A percentile compares a stretch with the other conserved stretches of the same genome.
Evolutionary conservation across 2,329 filamentous ascomycete genomes (phyloP).

Genomic region (Aureobasidium musti): DNA sequence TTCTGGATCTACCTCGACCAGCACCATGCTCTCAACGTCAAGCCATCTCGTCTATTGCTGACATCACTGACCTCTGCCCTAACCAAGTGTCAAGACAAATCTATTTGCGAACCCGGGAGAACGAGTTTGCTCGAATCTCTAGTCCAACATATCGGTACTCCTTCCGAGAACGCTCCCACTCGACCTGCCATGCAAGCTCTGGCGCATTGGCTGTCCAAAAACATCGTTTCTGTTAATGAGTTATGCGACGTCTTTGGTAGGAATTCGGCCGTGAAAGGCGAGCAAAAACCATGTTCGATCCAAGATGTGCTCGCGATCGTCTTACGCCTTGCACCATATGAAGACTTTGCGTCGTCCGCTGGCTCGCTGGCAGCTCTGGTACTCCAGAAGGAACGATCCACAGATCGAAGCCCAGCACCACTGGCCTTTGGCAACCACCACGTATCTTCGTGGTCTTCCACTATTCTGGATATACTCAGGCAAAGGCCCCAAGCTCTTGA

Average conservation of each 20-base stretch:
- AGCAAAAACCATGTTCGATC: not conserved
- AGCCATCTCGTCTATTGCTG: slow-evolving; percentile 52
- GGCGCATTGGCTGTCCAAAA: slow-evolving; percentile 65
- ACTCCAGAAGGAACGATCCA: slow-evolving; percentile 35
- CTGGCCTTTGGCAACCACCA: slow-evolving; percentile 21
- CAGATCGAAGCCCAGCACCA: not conserved
- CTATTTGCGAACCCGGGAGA: slow-evolving; percentile 7
- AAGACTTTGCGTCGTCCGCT: slow-evolving; percentile 39
- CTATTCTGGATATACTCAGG: slow-evolving; percentile 41
- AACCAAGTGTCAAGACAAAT: slow-evolving; percentile 35
- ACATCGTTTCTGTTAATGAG: slow-evolving; percentile 47
- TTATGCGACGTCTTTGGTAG: not conserved
- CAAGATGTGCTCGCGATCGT: slow-evolving; percentile 3
- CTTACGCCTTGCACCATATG: slow-evolving; percentile 29
- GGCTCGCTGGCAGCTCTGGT: slow-evolving; percentile 26
- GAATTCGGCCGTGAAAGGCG: not conserved
- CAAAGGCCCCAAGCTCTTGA: slow-evolving; percentile 43
- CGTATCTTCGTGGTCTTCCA: slow-evolving; percentile 43
- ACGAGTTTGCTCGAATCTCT: slow-evolving; percentile 19
- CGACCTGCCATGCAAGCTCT: slow-evolving; percentile 70
- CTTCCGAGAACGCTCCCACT: slow-evolving; percentile 43
- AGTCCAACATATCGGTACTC: slow-evolving; percentile 35
- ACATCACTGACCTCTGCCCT: slow-evolving; percentile 45
- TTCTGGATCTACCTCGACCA: slow-evolving; percentile 48
- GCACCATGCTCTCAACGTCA: slow-evolving; percentile 49